These are phyloP conservation scores for Trichoderma sp. DNA, from an alignment of 2,329 filamentous ascomycete species.

Conservation along the genomic window DNA sequence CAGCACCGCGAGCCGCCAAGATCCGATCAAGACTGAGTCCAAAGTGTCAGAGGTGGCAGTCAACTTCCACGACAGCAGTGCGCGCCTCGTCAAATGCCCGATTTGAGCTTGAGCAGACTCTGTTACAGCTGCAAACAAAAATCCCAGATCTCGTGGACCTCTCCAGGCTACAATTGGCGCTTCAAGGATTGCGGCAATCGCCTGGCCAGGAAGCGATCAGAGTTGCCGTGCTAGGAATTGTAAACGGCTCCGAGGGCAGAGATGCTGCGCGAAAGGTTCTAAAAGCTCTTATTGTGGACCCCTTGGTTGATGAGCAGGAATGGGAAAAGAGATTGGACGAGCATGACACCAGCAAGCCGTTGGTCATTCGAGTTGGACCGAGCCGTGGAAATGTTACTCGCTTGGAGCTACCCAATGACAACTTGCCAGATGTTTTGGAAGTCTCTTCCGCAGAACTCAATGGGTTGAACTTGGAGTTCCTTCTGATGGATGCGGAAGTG, in stretches of 20 bases:
- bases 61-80: slow-evolving; percentile 32
- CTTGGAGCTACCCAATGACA: slow-evolving; percentile 36
- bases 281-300: slow-evolving; percentile 69
- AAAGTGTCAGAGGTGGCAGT: slow-evolving; percentile 35
- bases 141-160: slow-evolving; percentile 65
- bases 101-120: slow-evolving; percentile 58
- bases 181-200: slow-evolving; percentile 62
- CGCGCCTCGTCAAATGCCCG: slow-evolving; percentile 40
- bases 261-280: slow-evolving; percentile 65
- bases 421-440: slow-evolving; percentile 58
- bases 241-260: slow-evolving; percentile 41
- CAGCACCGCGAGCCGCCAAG: slow-evolving; percentile 30
- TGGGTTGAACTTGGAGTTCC: slow-evolving; percentile 64
- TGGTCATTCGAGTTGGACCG: slow-evolving; percentile 61
- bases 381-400: slow-evolving; percentile 34
- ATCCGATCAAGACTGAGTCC: slow-evolving; percentile 29
- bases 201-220: slow-evolving; percentile 60
- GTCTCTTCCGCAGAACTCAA: slow-evolving; percentile 65
- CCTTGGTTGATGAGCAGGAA: slow-evolving; percentile 59
- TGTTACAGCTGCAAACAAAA: slow-evolving; percentile 62
- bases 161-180: slow-evolving; percentile 70
- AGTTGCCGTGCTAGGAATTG: slow-evolving; percentile 58
- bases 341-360: slow-evolving; percentile 54
- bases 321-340: slow-evolving; percentile 67
- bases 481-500: slow-evolving; percentile 55